phyloP scores from a whole-genome alignment of 2,329 filamentous ascomycete species.

The Aspergillus floridensis region DNA sequence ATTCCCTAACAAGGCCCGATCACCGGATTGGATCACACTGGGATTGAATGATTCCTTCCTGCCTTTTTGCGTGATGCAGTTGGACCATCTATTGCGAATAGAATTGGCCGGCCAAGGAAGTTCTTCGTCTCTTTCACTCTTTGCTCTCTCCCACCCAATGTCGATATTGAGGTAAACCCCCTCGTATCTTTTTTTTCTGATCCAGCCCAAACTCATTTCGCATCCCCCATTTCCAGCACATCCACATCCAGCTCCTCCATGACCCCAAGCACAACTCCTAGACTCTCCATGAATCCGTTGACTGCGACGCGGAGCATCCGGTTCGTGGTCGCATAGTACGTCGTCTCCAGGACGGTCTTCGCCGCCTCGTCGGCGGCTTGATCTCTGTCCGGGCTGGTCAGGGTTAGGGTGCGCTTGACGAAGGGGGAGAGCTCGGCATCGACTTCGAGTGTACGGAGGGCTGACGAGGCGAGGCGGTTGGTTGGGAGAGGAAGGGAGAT shows the following conservation, averaged over 20 bases:
- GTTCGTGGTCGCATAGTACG: slow-evolving; percentile 87
- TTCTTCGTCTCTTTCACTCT: neutral
- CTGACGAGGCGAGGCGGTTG: slow-evolving; percentile 70
- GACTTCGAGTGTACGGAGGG: slow-evolving; percentile 72
- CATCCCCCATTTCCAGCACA: slow-evolving; percentile 56
- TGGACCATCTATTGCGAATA: neutral
- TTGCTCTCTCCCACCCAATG: neutral
- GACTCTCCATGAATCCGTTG: slow-evolving; percentile 91
- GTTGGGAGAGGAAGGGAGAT: slow-evolving; percentile 80
- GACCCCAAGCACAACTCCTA: slow-evolving; percentile 78
- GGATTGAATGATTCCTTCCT: neutral
- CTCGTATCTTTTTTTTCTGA: neutral
- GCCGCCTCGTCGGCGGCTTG: slow-evolving; percentile 26
- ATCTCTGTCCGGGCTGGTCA: slow-evolving; percentile 41
- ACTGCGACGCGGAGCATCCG: slow-evolving; percentile 95
- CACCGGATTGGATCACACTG: neutral
- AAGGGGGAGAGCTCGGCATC: slow-evolving; percentile 86
- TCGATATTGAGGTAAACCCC: neutral
- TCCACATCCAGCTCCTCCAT: slow-evolving; percentile 90
- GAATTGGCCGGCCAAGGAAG: neutral
- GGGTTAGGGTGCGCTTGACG: slow-evolving; percentile 68
- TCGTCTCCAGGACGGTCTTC: slow-evolving; percentile 63
- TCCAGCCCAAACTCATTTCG: slow-evolving; percentile 18
- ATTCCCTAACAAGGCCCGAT: neutral
- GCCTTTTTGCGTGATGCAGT: neutral